Evolutionary conservation across 2,329 filamentous ascomycete genomes (phyloP).

Genomic region (Claviceps citrina): DNA sequence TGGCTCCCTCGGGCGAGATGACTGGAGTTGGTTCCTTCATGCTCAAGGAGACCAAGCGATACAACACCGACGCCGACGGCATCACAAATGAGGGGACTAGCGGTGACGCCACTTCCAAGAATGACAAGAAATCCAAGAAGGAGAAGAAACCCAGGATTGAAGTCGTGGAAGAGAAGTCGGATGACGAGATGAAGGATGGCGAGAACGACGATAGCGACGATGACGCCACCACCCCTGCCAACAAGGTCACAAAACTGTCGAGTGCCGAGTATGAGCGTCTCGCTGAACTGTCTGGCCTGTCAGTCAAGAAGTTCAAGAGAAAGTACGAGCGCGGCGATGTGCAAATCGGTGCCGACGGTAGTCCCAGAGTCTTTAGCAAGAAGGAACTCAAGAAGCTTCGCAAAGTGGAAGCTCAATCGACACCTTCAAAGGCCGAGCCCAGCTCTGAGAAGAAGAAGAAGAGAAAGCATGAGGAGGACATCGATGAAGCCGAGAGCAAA

Average conservation of each 20-base stretch:
- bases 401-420: conserved; percentile 40
- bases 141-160: conserved; percentile 28
- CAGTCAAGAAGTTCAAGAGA: conserved; percentile 61
- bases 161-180: conserved; percentile 25
- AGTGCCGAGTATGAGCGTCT: conserved; percentile 42
- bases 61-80: conserved; percentile 88
- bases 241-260: conserved; percentile 29
- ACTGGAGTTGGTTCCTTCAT: conserved; percentile 64
- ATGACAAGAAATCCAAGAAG: conserved; percentile 27
- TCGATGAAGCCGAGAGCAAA: conserved; percentile 45
- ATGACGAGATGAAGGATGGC: conserved; percentile 30
- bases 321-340: conserved; percentile 67
- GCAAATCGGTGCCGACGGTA: conserved; percentile 47
- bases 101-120: conserved; percentile 21
- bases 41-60: conserved; percentile 82
- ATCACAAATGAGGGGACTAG: conserved; percentile 42
- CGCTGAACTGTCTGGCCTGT: conserved; percentile 52
- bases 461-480: conserved; percentile 53
- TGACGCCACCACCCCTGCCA: conserved; percentile 18
- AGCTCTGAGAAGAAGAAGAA: conserved; percentile 43
- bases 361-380: conserved; percentile 53
- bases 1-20: conserved; percentile 56
- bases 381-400: conserved; percentile 61
- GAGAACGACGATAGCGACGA: conserved; percentile 24
- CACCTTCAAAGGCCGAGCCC: conserved; percentile 25